Percentiles rank a stretch among this genome's conserved stretches.
phyloP scores from a whole-genome alignment of 1,139 yeast species.

The Protomyces inundatus region DNA sequence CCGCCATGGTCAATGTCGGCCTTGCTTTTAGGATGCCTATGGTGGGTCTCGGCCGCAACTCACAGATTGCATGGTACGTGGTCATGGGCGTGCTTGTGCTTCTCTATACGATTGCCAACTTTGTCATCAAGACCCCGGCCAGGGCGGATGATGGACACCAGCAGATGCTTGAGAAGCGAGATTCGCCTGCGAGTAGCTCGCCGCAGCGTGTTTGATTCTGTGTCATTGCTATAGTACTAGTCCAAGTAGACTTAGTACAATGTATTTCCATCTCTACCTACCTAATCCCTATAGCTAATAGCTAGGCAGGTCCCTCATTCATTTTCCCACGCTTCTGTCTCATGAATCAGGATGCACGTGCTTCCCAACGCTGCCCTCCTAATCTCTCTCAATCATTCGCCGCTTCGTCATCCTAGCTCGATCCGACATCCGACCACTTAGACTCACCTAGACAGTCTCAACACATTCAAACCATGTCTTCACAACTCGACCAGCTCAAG shows the following conservation, averaged over 20 bases:
- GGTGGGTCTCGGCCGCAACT: background rate
- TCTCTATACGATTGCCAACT: constrained; percentile 3
- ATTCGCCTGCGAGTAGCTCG: background rate
- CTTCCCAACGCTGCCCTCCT: too few relatives aligned
- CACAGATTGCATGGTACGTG: constrained; percentile 10
- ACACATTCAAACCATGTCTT: constrained; percentile 41
- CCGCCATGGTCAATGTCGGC: constrained; percentile 3
- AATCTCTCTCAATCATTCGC: too few relatives aligned
- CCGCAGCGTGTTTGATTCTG: background rate
- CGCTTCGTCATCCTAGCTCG: too few relatives aligned
- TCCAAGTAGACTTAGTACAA: too few relatives aligned
- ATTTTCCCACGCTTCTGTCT: too few relatives aligned
- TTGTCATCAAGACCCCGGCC: background rate
- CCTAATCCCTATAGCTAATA: too few relatives aligned
- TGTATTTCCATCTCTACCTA: too few relatives aligned
- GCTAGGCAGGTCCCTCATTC: too few relatives aligned
- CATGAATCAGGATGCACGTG: too few relatives aligned
- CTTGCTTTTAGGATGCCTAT: constrained; percentile 2
- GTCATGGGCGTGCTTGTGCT: constrained; percentile 5
- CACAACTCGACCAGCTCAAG: constrained; percentile 85
- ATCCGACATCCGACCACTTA: too few relatives aligned
- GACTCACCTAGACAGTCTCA: background rate
- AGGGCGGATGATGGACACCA: background rate
- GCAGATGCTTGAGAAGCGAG: background rate
- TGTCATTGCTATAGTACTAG: too few relatives aligned